A percentile compares a stretch with the other conserved stretches of the same genome.
These are phyloP conservation scores for Onygena corvina DNA, from an alignment of 2,329 filamentous ascomycete genomes.

Conservation along the genomic window DNA sequence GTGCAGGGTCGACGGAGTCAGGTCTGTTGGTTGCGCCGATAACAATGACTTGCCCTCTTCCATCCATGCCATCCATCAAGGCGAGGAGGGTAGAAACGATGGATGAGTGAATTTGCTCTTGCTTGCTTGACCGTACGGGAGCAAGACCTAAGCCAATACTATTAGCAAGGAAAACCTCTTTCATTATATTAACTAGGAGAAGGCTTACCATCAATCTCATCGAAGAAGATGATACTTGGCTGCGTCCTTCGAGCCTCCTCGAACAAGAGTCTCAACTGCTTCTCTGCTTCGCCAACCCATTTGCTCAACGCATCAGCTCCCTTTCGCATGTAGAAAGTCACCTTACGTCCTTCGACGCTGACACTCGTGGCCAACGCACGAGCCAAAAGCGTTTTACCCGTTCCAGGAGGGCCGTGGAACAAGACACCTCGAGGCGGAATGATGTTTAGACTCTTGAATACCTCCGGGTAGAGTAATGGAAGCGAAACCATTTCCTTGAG, in stretches of 20 bases:
- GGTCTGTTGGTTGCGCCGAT: constrained; percentile 98
- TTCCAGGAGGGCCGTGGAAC: constrained; percentile 94
- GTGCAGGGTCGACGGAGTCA: constrained; percentile 95
- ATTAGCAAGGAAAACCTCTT: constrained; percentile 5
- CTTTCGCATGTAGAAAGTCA: constrained; percentile 99
- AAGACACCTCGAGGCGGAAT: constrained; percentile 88
- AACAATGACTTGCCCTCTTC: constrained; percentile 93
- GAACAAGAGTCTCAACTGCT: constrained; percentile 83
- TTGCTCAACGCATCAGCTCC: constrained; percentile 95
- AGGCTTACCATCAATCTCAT: constrained; percentile 80
- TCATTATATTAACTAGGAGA: too few relatives aligned
- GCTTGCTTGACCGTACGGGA: constrained; percentile 90
- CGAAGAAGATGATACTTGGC: constrained; percentile 98
- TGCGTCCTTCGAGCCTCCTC: constrained; percentile 93
- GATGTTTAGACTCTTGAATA: constrained; percentile 82
- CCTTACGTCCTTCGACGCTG: constrained; percentile 77
- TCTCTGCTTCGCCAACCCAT: constrained; percentile 96
- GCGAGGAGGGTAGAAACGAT: constrained; percentile 92
- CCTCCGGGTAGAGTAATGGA: constrained; percentile 84
- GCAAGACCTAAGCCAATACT: constrained; percentile 46
- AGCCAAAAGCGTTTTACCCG: constrained; percentile 93
- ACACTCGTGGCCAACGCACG: constrained; percentile 85
- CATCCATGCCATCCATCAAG: constrained; percentile 96
- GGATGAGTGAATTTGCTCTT: constrained; percentile 96
- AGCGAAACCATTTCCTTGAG: constrained; percentile 98